Base-by-base conservation (phyloP, 345 rosid species). In the Kandelia obovata region DNA sequence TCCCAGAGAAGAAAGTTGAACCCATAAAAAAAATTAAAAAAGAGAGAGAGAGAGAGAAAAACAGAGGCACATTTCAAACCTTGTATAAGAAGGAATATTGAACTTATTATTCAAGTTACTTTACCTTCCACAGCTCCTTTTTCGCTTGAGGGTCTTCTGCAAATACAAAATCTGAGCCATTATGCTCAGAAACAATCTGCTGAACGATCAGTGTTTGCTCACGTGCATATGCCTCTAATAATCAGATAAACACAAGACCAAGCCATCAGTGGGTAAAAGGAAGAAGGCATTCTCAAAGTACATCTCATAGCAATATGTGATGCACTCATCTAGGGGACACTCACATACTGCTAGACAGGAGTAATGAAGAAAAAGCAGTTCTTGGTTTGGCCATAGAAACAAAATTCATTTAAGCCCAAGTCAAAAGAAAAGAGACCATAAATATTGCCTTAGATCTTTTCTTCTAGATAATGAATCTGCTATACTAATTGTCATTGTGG, bases 71-170 rank as follows among this genome's bases (percentile, higher is more conserved):
- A 56, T 56, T 56, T 58, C 21, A 5, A 26, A 71, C 32, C 10
- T 62, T 39, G 35, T 15, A 68, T 17, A 9, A 9, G 55, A 62
- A 49, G 13, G 27, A 53, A 67, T 2, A 30, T 9, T 35, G 59
- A 63, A 4, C 4, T 2, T 16, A 53, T 11, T 28, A 52, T 60
- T 71, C 66, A 75, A 70, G 61, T 58, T 46, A 74, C 6, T 4
- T 43, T 83, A 91, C 98, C 95, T 81, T 89, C 97, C 96, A 91
- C 34, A 91, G 96, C 83, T 94, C 96, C 17, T 83, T 87, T 77
- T 94, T 94, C 25, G 92, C 89, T 80, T 83, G 85, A 76, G 92
- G 79, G 66, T 94, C 89, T 85, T 89, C 92, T 6, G 95, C 94
- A 61, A 89, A 91, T 68, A 87, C 81, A 83, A 94, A 94, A 75